These are phyloP conservation scores for Lactarius hengduanensis DNA, from an alignment of 768 basidiomycete genomes.

Conservation along the genomic window DNA sequence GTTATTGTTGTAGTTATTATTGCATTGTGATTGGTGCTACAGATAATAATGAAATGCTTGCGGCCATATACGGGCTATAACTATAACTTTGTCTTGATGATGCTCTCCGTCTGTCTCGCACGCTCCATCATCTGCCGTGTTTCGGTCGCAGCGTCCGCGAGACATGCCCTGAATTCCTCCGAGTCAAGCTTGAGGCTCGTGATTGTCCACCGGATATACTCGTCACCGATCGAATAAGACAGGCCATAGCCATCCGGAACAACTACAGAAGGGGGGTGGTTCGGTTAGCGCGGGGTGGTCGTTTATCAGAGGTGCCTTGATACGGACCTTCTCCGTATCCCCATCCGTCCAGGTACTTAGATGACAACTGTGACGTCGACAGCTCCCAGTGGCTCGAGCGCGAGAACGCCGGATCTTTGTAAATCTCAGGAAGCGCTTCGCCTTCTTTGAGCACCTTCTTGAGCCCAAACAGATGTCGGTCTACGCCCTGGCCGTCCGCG, in stretches of 20 bases:
- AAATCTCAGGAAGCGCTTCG: constrained; percentile 72
- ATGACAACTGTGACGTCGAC: constrained; percentile 85
- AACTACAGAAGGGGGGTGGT: constrained; percentile 45
- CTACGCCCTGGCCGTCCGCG: constrained; percentile 91
- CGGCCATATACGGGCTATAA: background rate
- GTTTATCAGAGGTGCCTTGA: background rate
- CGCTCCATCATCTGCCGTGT: constrained; percentile 72
- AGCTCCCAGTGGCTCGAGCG: constrained; percentile 88
- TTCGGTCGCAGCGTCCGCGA: constrained; percentile 81
- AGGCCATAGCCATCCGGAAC: constrained; percentile 91
- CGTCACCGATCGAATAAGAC: constrained; percentile 83
- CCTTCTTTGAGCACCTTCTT: constrained; percentile 75
- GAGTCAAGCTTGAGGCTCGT: constrained; percentile 64
- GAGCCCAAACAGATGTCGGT: constrained; percentile 92
- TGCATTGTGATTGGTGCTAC: background rate
- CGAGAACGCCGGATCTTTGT: constrained; percentile 66
- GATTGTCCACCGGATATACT: constrained; percentile 88
- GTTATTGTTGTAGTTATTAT: background rate
- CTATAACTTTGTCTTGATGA: constrained; percentile 11
- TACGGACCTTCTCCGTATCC: constrained; percentile 89
- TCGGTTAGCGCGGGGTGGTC: background rate
- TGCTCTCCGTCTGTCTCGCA: constrained; percentile 34
- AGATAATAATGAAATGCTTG: background rate
- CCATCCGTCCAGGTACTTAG: constrained; percentile 87
- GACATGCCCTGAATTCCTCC: constrained; percentile 60